Evolutionary conservation across 768 basidiomycete species (phyloP), one percentile per base, ranked within the genome.

Genomic region (Amanita muscaria): DNA sequence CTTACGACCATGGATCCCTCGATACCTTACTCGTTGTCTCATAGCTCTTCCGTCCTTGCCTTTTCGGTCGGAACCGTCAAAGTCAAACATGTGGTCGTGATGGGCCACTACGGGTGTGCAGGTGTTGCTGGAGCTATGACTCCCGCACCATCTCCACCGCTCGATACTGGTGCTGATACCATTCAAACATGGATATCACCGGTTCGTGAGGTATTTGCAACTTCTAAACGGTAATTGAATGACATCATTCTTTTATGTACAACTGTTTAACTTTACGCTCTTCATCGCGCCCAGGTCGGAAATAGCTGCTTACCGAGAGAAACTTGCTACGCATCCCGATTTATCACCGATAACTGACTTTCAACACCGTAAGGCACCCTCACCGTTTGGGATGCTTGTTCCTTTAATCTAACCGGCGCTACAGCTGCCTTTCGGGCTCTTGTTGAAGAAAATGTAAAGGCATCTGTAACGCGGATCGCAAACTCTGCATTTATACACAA

Each of bases 101-200:
- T 57, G 51, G 58, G 58, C 15, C 58, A 57, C 43, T 57, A 57
- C 16, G 57, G 57, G 2, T 59, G 55, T 29, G 56, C 52, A 6
- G 57, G 56, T 6, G 50, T 56, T 14, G 53, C 54, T 6, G 52
- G 52, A 2, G 43, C 57, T 5, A 56, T 52, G 27, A 38, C 39
- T 11, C 43, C 52, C 1, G 47, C 49, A 15, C 46, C 51, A 4
- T 11, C 19, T 16, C 25, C 36, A 3, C 50, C 53, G 2, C 12
- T 47, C 4, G 30, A 40, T 15, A 30, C 49, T 3, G 51, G 47
- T 0, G 47, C 49, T 39, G 42, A 25, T 3, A 50, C 53, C 3
- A 33, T 59, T n/a, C 52, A 56, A 37, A 49, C 41, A 9, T 59
- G 56, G 56, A 55, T 59, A 23, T 40, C 47, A 11, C 56, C 58